A percentile compares a stretch with the other conserved stretches of the same genome.
Evolutionary conservation across 2,329 filamentous ascomycete species (phyloP).

Genomic region (Beauveria sp.): DNA sequence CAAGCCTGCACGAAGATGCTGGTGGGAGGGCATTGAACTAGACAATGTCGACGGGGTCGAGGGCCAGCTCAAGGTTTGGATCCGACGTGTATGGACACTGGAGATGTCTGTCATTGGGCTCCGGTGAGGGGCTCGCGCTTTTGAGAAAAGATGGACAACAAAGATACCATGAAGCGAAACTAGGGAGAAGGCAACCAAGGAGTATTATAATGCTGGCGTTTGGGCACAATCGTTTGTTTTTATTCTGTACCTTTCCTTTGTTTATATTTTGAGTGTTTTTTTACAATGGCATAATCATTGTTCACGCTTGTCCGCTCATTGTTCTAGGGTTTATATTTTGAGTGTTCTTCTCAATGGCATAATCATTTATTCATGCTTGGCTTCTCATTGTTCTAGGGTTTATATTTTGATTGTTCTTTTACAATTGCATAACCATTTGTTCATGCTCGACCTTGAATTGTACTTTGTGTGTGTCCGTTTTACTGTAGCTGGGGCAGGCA

Average conservation of each 20-base stretch:
- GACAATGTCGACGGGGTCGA: conserved; percentile 84
- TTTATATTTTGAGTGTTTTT: neutral
- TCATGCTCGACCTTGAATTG: no score
- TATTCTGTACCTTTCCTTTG: conserved; percentile 1
- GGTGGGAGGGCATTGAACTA: conserved; percentile 97
- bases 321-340: no score
- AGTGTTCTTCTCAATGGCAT: no score
- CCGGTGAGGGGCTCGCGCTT: conserved; percentile 39
- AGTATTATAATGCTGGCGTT: conserved; percentile 10
- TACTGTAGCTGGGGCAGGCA: no score
- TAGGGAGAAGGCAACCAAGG: neutral
- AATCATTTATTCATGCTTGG: no score
- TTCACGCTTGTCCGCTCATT: neutral
- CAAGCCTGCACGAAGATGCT: conserved; percentile 91
- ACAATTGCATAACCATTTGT: no score
- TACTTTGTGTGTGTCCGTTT: no score
- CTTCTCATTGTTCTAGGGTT: no score
- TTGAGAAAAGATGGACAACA: neutral
- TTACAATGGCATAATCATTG: neutral
- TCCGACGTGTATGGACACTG: conserved; percentile 93
- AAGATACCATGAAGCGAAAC: conserved; percentile 8
- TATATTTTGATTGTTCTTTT: no score
- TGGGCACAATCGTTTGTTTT: conserved; percentile 9
- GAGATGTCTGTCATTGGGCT: conserved; percentile 95
- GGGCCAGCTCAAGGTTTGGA: conserved; percentile 95